Percentiles rank a stretch among this genome's conserved stretches.
Evolutionary conservation across 371 early-diverging fungal species (phyloP).

Genomic region (Mortierella sp.): DNA sequence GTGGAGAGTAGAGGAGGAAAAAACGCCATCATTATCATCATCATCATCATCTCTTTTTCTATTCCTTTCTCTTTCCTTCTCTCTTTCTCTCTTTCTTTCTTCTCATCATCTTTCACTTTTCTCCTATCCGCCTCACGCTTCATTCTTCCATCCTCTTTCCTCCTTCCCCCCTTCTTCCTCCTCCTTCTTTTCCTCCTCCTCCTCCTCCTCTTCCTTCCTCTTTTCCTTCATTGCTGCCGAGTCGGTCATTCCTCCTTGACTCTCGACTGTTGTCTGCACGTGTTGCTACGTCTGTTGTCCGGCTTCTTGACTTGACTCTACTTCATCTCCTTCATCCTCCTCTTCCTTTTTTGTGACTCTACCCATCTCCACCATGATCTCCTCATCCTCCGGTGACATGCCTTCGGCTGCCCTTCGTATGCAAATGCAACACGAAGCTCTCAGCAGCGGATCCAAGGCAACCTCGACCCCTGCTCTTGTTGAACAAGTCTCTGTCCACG

Average conservation of each 20-base stretch:
- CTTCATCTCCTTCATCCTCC: neutral
- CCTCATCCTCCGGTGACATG: conserved; percentile 18
- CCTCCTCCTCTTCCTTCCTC: neutral
- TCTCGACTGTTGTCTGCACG: conserved; percentile 28
- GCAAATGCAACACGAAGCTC: conserved; percentile 45
- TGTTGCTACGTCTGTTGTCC: conserved; percentile 25
- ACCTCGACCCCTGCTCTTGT: conserved; percentile 32
- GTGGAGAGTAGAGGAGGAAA: no score
- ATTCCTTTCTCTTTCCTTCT: neutral
- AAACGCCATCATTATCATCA: neutral
- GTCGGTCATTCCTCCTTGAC: conserved; percentile 17
- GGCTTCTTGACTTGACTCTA: conserved; percentile 35
- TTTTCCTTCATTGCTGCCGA: conserved; percentile 20
- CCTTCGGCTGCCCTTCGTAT: conserved; percentile 31
- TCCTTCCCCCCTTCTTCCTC: conserved; percentile 5
- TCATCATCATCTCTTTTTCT: conserved; percentile 1
- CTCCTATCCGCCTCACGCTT: neutral
- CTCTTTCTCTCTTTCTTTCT: conserved; percentile 1
- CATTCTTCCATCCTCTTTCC: conserved; percentile 16
- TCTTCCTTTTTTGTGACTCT: neutral
- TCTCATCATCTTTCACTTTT: neutral
- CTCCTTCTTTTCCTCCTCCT: conserved; percentile 7
- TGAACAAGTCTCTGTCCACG: conserved; percentile 16
- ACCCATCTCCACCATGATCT: neutral
- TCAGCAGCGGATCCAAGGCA: conserved; percentile 14